Conservation (phyloP, 257 asterid genomes). For the Solanum peruvianum region DNA sequence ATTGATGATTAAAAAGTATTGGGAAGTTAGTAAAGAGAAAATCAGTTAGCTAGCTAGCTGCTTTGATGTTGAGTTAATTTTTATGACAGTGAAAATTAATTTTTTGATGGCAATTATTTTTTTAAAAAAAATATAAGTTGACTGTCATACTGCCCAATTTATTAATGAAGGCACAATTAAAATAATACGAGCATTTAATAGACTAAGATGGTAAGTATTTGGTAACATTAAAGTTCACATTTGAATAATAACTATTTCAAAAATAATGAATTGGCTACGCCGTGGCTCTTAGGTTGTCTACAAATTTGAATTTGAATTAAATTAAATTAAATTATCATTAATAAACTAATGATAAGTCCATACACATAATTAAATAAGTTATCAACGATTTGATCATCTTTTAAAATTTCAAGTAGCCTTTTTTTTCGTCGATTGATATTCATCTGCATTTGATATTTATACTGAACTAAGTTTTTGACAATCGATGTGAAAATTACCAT, state of each 20-base stretch:
- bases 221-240: not conserved
- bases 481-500: too few species aligned
- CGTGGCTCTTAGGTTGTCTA: conserved; percentile 2
- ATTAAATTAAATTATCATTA: not conserved
- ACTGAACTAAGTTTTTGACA: not conserved
- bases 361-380: not conserved
- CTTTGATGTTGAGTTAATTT: not conserved
- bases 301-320: not conserved
- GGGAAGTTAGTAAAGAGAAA: not conserved
- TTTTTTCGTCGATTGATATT: not conserved
- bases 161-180: not conserved
- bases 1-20: not conserved
- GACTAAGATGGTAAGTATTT: not conserved
- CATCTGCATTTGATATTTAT: not conserved
- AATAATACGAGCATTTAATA: not conserved
- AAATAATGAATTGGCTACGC: not conserved
- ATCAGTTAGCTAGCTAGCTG: not conserved
- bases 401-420: not conserved
- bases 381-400: not conserved
- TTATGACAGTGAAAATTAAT: not conserved
- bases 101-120: not conserved
- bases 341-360: not conserved
- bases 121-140: not conserved
- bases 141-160: not conserved
- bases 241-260: not conserved